Evolutionary conservation across 2,329 filamentous ascomycete species (phyloP).

Genomic region (Penicillium decumbens): DNA sequence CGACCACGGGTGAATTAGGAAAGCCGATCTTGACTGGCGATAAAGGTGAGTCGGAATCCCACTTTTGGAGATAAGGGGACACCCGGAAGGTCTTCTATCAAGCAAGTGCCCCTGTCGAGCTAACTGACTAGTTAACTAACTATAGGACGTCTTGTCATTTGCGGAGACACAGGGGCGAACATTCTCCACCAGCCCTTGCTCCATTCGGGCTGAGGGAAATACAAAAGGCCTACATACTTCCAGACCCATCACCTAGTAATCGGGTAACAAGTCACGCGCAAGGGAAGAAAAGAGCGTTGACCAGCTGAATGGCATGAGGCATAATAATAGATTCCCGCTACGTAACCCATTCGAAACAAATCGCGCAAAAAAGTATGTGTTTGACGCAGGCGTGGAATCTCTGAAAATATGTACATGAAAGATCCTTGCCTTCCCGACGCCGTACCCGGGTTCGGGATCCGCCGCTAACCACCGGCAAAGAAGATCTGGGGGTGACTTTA

Average conservation of each 20-base stretch:
- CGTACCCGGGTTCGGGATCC: slow-evolving; percentile 24
- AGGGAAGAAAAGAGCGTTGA: slow-evolving; percentile 4
- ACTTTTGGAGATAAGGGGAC: background rate
- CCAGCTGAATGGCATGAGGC: slow-evolving; percentile 10
- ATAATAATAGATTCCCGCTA: slow-evolving; percentile 2
- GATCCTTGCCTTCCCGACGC: slow-evolving; percentile 12
- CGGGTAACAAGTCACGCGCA: slow-evolving; percentile 13
- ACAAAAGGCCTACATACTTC: slow-evolving; percentile 8
- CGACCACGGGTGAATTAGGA: slow-evolving; percentile 25
- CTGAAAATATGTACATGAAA: background rate
- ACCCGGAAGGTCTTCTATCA: no score
- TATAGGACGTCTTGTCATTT: slow-evolving; percentile 1
- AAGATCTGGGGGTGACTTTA: slow-evolving; percentile 18
- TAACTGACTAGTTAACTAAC: background rate
- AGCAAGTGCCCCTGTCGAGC: no score
- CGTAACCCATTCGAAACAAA: slow-evolving; percentile 17
- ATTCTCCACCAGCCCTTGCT: slow-evolving; percentile 17
- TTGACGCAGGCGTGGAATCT: background rate
- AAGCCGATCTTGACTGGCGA: slow-evolving; percentile 15
- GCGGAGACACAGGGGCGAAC: slow-evolving; percentile 11
- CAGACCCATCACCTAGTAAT: slow-evolving; percentile 4
- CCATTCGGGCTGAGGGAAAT: slow-evolving; percentile 8
- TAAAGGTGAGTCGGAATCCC: slow-evolving; percentile 1
- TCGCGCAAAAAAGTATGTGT: slow-evolving; percentile 16
- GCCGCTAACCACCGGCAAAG: slow-evolving; percentile 21